These are phyloP conservation scores for Torrubiella hemipterigena DNA, from an alignment of 2,329 filamentous ascomycete genomes.

Conservation along the genomic window DNA sequence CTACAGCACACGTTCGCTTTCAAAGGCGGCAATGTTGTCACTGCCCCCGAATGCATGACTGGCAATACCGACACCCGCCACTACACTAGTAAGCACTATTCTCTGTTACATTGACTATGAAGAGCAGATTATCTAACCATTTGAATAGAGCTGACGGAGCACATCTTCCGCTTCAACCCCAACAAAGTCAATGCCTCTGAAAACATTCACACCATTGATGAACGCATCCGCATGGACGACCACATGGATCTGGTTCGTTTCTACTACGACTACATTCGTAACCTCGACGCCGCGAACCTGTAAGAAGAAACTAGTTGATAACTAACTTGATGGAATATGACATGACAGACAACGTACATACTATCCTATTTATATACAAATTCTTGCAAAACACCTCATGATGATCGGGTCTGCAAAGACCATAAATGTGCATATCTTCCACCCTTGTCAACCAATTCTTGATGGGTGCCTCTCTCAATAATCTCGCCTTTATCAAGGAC, in stretches of 20 bases:
- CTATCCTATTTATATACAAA: no score
- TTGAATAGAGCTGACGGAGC: slow-evolving; percentile 16
- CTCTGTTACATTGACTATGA: background rate
- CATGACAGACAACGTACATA: no score
- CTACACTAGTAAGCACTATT: slow-evolving; percentile 19
- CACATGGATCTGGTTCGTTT: slow-evolving; percentile 30
- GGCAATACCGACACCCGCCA: slow-evolving; percentile 31
- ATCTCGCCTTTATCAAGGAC: slow-evolving; percentile 39
- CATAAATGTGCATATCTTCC: slow-evolving; percentile 41
- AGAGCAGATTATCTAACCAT: background rate
- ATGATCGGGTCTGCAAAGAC: slow-evolving; percentile 27
- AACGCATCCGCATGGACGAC: slow-evolving; percentile 23
- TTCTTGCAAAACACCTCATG: background rate
- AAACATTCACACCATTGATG: slow-evolving; percentile 30
- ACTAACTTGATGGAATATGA: slow-evolving; percentile 3
- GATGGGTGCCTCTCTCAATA: slow-evolving; percentile 38
- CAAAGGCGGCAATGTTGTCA: slow-evolving; percentile 36
- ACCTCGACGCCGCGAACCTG: slow-evolving; percentile 27
- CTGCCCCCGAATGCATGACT: slow-evolving; percentile 33
- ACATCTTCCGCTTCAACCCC: slow-evolving; percentile 33
- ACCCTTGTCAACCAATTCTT: slow-evolving; percentile 28
- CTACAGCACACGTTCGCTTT: slow-evolving; percentile 31
- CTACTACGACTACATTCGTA: slow-evolving; percentile 30
- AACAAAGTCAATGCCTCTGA: slow-evolving; percentile 10
- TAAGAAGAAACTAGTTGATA: slow-evolving; percentile 2